Evolutionary conservation across 768 basidiomycete genomes (phyloP), one percentile per base, ranked within the genome.

Genomic region (Hypsizygus marmoreus): DNA sequence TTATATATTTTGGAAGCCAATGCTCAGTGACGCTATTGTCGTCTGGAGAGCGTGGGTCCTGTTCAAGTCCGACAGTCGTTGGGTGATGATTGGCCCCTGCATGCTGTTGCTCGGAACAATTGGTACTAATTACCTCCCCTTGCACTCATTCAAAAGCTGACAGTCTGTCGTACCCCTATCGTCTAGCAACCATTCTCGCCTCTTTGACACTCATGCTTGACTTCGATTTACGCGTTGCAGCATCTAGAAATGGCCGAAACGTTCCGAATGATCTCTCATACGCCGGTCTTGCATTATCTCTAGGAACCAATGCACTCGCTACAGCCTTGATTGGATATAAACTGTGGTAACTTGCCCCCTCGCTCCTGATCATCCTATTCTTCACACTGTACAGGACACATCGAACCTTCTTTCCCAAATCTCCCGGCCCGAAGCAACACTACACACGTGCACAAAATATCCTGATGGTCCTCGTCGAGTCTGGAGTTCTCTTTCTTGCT

Each of bases 11-110:
- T n/a, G n/a, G n/a, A n/a, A 48, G 47, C 49, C 49, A 4, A 35
- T 51, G 4, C 35, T 51, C 9, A 39, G 44, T n/a, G 49, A 51
- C 24, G 23, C 35, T 6, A 23, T 51, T 17, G 35, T 51, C 20
- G 44, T 51, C 4, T 51, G 49, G 49, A 45, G 49, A 19, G 45
- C 44, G 6, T 51, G 44, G 49, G 49, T 40, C 2, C 24, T 46
- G 12, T 51, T 48, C 22, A n/a, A n/a, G n/a, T 10, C 11, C 9
- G 26, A 43, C 5, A 45, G 37, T n/a, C 40, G 30, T 25, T 40
- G 49, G 39, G n/a, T 50, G n/a, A 42, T 50, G 34, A 11, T 23
- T 4, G 40, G 38, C 13, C 49, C 47, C 11, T n/a, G 41, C 35
- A 6, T 40, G 4, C 44, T 46, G 10, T 45, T 51, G 8, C 19